Evolutionary conservation across 495 filamentous ascomycete genomes (phyloP), one percentile per base, ranked within the genome.

Genomic region (Neurospora sp.): DNA sequence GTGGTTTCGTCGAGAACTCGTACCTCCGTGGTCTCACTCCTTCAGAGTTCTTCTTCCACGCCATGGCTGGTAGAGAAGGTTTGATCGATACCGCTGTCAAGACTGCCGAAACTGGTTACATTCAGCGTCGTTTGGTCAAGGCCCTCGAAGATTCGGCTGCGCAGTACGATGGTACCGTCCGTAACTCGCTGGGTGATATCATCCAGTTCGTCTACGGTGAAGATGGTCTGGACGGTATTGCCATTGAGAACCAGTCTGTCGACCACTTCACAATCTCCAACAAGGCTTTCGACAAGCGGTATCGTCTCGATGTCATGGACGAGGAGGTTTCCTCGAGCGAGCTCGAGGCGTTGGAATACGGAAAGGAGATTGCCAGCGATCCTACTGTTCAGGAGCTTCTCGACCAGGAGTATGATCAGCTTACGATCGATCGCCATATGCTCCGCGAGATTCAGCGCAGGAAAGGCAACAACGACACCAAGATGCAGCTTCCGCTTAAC

Each of bases 61-160:
- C 96, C 76, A 99, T 99, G 96, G 96, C 96, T 84, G 96, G 96
- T 92, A 91, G 96, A 84, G 96, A 99, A 83, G 96, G 96, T 96
- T 86, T 99, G 66, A 99, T 99, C 77, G 96, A 99, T 88, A 99
- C 96, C 27, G 96, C 96, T 77, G 96, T 99, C 80, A 99, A 99
- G 87, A 99, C 96, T 74, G 96, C 96, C 41, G 96, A 99, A 79
- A 99, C 96, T 54, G 96, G 96, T 83, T 99, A 99, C 81, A 98
- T 99, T 76, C 96, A 99, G 83, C 93, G 96, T 82, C 92, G 96
- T 83, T 87, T 99, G 44, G 96, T 99, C 79, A 99, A 99, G 83
- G 96, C 96, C 11, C 86, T 99, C 31, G 96, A 99, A 86, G 96
- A 99, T 79, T 93, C 98, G 23, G 96, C 94, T 88, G 93, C 94